Evolutionary conservation across 2,329 filamentous ascomycete genomes (phyloP).

Genomic region (Sphaerulina populicola): DNA sequence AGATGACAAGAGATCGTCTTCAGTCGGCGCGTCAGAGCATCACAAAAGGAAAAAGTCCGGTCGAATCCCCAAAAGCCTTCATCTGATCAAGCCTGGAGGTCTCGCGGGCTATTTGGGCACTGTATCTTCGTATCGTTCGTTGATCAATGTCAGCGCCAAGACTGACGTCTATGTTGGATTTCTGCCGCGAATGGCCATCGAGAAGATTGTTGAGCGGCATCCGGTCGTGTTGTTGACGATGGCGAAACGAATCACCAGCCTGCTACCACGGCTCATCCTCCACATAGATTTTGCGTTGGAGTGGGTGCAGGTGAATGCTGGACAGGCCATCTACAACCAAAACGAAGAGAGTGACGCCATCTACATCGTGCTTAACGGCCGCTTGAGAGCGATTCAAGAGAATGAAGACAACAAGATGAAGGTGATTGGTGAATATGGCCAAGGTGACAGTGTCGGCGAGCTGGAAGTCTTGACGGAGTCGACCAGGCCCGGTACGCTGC

Average conservation of each 20-base stretch:
- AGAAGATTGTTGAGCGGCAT: slow-evolving; percentile 86
- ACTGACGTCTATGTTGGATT: slow-evolving; percentile 98
- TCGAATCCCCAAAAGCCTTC: slow-evolving; percentile 59
- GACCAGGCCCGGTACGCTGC: slow-evolving; percentile 76
- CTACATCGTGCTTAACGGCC: slow-evolving; percentile 92
- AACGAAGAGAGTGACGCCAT: slow-evolving; percentile 96
- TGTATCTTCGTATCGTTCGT: slow-evolving; percentile 88
- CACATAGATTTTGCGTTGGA: slow-evolving; percentile 98
- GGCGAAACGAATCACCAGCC: slow-evolving; percentile 84
- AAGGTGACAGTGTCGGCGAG: slow-evolving; percentile 95
- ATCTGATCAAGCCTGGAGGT: slow-evolving; percentile 87
- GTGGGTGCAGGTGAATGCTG: slow-evolving; percentile 94
- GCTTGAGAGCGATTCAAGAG: slow-evolving; percentile 76
- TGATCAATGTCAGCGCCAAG: slow-evolving; percentile 93
- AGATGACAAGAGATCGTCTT: slow-evolving; percentile 18
- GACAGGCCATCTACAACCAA: slow-evolving; percentile 89
- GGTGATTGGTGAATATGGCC: slow-evolving; percentile 84
- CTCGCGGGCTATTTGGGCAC: slow-evolving; percentile 91
- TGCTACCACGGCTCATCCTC: slow-evolving; percentile 79
- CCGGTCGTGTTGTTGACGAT: slow-evolving; percentile 89
- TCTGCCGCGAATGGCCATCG: slow-evolving; percentile 71
- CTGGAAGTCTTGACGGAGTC: slow-evolving; percentile 95
- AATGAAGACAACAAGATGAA: slow-evolving; percentile 71
- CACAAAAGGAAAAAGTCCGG: slow-evolving; percentile 33
- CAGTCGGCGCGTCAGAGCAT: slow-evolving; percentile 26